Base-by-base conservation (phyloP, 805 yeast species). In the Ogataea ganodermae region DNA sequence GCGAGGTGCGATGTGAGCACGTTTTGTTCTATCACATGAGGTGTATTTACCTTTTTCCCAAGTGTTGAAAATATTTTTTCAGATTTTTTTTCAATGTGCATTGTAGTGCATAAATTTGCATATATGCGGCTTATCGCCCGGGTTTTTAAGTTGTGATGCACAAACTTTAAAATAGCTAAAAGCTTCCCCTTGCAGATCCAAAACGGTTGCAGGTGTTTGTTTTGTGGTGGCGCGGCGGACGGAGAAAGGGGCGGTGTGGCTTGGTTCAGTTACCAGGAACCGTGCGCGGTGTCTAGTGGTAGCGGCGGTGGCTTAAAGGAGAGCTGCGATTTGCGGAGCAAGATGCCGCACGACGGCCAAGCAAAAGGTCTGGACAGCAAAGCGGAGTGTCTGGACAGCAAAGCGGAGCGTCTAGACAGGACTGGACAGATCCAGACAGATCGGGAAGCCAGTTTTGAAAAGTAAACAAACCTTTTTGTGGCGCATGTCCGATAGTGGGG, bases 41-140 rank as follows among this genome's bases (percentile, higher is more conserved):
- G 17, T n/a, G 30, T 41, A 41, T 21, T 21, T 31, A 21, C 37
- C 18, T 39, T 39, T 28, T 39, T 18, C 30, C 43, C 13, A 30
- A 30, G 14, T 7, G 17, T 9, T 39, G 26, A 10, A 12, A 39
- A 18, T 16, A 27, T n/a, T 36, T 21, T 12, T n/a, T 20, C n/a
- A 4, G 6, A 30, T 30, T 30, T 33, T 9, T 7, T 12, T 16
- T 17, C 23, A 12, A 17, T 17, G 22, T 33, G 36, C 36, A 18
- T 5, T 9, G 20, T 9, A 8, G 13, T 33, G 36, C 23, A 33
- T 17, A 23, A 33, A n/a, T 9, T 10, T 16, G 36, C 36, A 16
- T 17, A 22, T 18, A 3, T 9, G 17, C 4, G 4, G 9, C 33
- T n/a, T 14, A 30, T 30, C 16, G 17, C 33, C 33, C 33, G 17